Percentiles rank a stretch among this genome's conserved stretches.
These are phyloP conservation scores for Leishmania braziliensis DNA, from an alignment of 208 protist species.

Conservation along the genomic window DNA sequence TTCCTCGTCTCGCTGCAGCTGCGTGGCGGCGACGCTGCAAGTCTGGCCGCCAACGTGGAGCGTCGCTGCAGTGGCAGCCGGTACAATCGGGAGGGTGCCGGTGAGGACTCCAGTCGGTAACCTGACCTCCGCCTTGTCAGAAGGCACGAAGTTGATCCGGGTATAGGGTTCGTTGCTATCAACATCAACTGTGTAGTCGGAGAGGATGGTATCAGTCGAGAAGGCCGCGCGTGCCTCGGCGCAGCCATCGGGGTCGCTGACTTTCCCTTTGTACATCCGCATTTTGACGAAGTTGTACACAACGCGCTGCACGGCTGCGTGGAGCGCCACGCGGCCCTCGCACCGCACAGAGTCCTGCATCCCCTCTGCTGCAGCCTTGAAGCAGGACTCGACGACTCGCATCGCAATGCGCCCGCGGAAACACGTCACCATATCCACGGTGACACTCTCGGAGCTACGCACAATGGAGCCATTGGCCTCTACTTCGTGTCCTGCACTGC, in stretches of 20 bases:
- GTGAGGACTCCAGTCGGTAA: background rate
- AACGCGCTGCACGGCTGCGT: constrained; percentile 20
- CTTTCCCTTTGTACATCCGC: constrained; percentile 6
- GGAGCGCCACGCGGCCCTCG: constrained; percentile 16
- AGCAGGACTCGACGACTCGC: constrained; percentile 54
- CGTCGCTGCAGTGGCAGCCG: background rate
- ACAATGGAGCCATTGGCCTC: background rate
- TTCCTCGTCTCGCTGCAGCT: background rate
- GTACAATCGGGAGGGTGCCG: background rate
- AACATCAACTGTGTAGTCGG: constrained; percentile 69
- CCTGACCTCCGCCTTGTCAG: background rate
- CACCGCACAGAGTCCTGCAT: constrained; percentile 39
- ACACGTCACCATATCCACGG: background rate
- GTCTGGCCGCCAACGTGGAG: background rate
- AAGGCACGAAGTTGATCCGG: constrained; percentile 38
- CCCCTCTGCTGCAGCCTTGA: constrained; percentile 36
- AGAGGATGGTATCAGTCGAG: constrained; percentile 52
- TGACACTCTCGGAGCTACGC: background rate
- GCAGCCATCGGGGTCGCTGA: background rate
- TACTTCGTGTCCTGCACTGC: background rate
- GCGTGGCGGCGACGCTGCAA: background rate
- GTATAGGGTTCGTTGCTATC: constrained; percentile 58
- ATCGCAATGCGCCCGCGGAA: constrained; percentile 45
- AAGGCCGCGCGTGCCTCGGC: constrained; percentile 33
- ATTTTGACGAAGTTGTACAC: constrained; percentile 27